Evolutionary conservation across 192 early-diverging fungal species (phyloP).

Genomic region (Coemansia aciculifera): DNA sequence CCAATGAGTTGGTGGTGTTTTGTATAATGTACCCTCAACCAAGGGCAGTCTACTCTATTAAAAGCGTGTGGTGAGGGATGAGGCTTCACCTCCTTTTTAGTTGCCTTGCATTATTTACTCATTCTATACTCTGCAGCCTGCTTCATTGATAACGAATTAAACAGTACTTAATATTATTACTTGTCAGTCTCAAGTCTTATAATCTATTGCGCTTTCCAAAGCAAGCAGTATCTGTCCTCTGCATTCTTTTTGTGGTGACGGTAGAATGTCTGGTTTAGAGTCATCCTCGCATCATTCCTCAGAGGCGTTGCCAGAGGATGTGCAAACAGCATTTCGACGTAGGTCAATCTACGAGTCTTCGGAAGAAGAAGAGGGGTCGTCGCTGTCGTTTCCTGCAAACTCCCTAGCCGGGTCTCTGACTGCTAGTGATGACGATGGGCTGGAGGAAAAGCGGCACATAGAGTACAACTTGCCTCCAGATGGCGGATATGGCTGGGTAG

Average conservation of each 20-base stretch:
- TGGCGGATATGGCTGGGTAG: constrained; percentile 55
- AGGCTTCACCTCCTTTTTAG: constrained; percentile 3
- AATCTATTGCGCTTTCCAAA: not conserved
- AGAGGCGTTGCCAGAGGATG: not conserved
- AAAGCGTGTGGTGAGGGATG: not conserved
- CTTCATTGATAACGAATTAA: constrained; percentile 6
- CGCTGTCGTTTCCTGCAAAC: not conserved
- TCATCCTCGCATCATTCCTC: not conserved
- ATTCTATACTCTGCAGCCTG: constrained; percentile 3
- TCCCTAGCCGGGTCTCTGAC: constrained; percentile 32
- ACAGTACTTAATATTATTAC: not conserved
- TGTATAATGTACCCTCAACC: not conserved
- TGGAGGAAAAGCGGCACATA: constrained; percentile 21
- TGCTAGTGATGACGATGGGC: constrained; percentile 6
- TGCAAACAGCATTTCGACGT: constrained; percentile 1
- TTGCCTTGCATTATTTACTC: not conserved
- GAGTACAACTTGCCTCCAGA: constrained; percentile 34
- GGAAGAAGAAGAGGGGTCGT: not conserved
- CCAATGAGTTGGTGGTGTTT: not conserved
- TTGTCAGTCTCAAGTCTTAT: not conserved
- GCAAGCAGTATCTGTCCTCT: not conserved
- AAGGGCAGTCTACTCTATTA: not conserved
- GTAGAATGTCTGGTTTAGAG: constrained; percentile 5
- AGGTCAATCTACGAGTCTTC: constrained; percentile 20
- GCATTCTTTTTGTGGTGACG: not conserved